phyloP scores from a whole-genome alignment of 352 stramenopile species.

The Pythium brassicae region DNA sequence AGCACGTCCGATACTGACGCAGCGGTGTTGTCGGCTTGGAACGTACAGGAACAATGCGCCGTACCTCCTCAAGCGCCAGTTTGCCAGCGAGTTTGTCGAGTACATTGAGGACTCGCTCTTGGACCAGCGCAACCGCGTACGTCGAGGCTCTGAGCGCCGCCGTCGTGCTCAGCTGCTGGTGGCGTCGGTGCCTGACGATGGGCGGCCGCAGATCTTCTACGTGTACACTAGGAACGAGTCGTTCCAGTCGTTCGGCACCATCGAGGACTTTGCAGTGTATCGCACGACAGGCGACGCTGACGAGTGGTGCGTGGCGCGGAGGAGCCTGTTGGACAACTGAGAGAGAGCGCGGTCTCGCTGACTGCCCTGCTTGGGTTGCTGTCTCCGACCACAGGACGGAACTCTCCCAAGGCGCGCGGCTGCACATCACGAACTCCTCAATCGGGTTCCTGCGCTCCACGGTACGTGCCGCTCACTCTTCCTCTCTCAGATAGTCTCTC shows the following conservation, averaged over 20 bases:
- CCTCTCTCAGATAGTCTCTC: background rate
- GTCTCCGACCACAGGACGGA: slow-evolving; percentile 35
- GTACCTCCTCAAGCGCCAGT: slow-evolving; percentile 70
- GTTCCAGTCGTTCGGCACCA: slow-evolving; percentile 57
- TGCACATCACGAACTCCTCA: slow-evolving; percentile 69
- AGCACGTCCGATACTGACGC: slow-evolving; percentile 1
- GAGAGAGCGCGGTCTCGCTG: background rate
- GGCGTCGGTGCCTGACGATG: background rate
- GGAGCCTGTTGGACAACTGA: background rate
- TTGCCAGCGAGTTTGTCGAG: slow-evolving; percentile 66
- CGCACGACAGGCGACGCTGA: slow-evolving; percentile 26
- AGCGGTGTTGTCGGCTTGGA: slow-evolving; percentile 1
- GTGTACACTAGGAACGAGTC: slow-evolving; percentile 74
- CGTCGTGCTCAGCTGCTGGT: background rate
- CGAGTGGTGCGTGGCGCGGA: slow-evolving; percentile 29
- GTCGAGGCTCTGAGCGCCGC: slow-evolving; percentile 4
- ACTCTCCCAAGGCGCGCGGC: slow-evolving; percentile 58
- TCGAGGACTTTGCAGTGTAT: slow-evolving; percentile 75
- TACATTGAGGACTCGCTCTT: slow-evolving; percentile 75
- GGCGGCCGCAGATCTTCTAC: slow-evolving; percentile 50
- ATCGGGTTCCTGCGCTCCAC: slow-evolving; percentile 73
- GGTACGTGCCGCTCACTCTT: slow-evolving; percentile 15
- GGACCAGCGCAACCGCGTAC: slow-evolving; percentile 67
- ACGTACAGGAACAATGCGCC: slow-evolving; percentile 54
- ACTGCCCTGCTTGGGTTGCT: background rate